Evolutionary conservation across 495 filamentous ascomycete genomes (phyloP), one percentile per base, ranked within the genome.

Genomic region (Xylaria scruposa): DNA sequence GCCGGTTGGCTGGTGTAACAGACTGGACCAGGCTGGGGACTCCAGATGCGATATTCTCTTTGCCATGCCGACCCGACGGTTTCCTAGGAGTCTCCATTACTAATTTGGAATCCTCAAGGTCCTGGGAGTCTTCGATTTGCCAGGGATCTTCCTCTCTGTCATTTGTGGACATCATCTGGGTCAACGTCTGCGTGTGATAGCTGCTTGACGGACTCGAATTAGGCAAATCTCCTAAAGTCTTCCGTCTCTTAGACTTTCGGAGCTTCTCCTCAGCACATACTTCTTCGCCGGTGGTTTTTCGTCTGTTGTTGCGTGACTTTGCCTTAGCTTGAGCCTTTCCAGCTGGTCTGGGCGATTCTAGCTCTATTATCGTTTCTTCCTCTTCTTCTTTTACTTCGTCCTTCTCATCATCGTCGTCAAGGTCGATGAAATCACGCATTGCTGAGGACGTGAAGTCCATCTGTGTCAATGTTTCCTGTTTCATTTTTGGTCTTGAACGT

Each of bases 401-500:
- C n/a, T 54, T 36, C 5, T 56, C 47, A 19, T 64, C 47, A 2
- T 70, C 68, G 21, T 63, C 67, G 46, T 69, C 68, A 33, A 62
- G 58, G 21, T 40, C 60, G n/a, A 70, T 47, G 19, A 67, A 63
- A 4, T 77, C 67, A 54, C 74, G 71, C 67, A 74, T 70, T 31
- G 70, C 65, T 5, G 75, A 54, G 1, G 73, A 70, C n/a, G 83
- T 75, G 54, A 82, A 85, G 67, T 79, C 79, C 72, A 87, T 82
- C 78, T 88, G 85, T 6, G 86, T 88, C 73, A 88, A 72, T 6
- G 86, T 88, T 42, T 82, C 78, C 75, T 87, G 85, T 51, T 77
- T 74, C 36, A 79, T 70, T 9, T 75, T 66, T 10, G 83, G 70
- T 19, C 78, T 67, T 21, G 75, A 63, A 10, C 76, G 73, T 60